phyloP scores from a whole-genome alignment of 305 asterid genomes.

The Caryopteris hybrid region DNA sequence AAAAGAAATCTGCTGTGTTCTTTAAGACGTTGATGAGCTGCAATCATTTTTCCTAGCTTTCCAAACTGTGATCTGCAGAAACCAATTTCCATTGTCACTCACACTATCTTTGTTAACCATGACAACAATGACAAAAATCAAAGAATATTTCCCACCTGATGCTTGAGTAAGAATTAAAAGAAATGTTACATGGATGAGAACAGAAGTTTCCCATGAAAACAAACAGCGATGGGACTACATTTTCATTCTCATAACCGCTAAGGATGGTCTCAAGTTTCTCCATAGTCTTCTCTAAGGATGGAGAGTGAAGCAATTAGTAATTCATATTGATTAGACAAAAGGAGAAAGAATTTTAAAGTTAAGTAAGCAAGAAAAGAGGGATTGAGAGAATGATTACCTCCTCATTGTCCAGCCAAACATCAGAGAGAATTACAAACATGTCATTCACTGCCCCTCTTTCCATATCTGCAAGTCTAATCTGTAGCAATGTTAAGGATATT shows the following conservation, averaged over 20 bases:
- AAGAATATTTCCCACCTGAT: constrained; percentile 51
- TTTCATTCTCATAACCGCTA: constrained; percentile 70
- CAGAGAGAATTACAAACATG: constrained; percentile 93
- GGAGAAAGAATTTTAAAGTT: constrained; percentile 5
- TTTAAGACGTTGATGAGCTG: constrained; percentile 66
- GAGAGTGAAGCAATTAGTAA: constrained; percentile 46
- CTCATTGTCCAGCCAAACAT: constrained; percentile 81
- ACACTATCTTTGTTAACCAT: constrained; percentile 14
- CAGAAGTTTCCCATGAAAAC: constrained; percentile 97
- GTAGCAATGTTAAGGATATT: constrained; percentile 40
- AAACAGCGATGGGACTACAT: constrained; percentile 84
- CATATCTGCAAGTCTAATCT: constrained; percentile 77
- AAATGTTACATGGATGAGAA: constrained; percentile 84
- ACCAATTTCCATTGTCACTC: constrained; percentile 12
- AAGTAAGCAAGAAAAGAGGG: not conserved
- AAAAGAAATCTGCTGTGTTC: constrained; percentile 78
- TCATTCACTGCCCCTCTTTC: constrained; percentile 84
- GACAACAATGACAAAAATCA: constrained; percentile 15
- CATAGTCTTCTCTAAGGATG: constrained; percentile 76
- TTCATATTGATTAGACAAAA: not conserved
- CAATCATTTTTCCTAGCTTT: constrained; percentile 79
- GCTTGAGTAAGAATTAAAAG: constrained; percentile 72
- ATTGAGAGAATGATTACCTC: constrained; percentile 45
- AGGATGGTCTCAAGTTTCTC: constrained; percentile 74
- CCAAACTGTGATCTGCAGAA: constrained; percentile 72